Conservation (phyloP, 768 basidiomycete species). For the Lenzites betulinus region DNA sequence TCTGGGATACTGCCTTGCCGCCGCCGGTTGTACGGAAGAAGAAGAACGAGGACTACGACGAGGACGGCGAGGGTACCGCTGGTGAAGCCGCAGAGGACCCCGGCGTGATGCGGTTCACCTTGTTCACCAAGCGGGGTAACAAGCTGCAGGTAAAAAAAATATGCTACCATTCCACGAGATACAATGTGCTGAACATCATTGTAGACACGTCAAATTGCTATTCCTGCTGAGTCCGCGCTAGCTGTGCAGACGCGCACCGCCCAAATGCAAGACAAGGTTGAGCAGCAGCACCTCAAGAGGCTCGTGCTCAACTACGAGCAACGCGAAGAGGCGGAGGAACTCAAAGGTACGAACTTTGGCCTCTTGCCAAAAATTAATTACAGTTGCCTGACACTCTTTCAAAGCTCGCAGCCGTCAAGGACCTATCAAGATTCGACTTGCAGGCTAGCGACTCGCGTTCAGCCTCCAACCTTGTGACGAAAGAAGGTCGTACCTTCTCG, state of each 20-base stretch:
- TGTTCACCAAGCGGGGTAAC: constrained; percentile 91
- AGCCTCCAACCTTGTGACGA: not conserved
- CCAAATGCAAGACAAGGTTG: constrained; percentile 91
- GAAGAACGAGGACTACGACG: constrained; percentile 59
- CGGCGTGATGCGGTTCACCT: constrained; percentile 84
- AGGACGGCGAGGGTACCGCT: constrained; percentile 35
- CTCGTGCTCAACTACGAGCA: constrained; percentile 91
- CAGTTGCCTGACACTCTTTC: constrained; percentile 46
- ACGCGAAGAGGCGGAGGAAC: constrained; percentile 81
- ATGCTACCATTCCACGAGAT: not conserved
- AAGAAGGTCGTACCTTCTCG: constrained; percentile 15
- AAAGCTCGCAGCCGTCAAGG: constrained; percentile 68
- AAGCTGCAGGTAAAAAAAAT: constrained; percentile 80
- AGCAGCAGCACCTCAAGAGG: constrained; percentile 96
- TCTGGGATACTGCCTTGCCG: constrained; percentile 88
- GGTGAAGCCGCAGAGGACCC: constrained; percentile 33
- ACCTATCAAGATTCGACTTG: constrained; percentile 77
- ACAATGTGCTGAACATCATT: not conserved
- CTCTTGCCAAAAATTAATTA: not conserved
- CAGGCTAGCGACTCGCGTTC: constrained; percentile 49
- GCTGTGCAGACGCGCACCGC: constrained; percentile 91
- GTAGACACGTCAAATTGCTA: constrained; percentile 83
- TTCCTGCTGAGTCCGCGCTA: constrained; percentile 84
- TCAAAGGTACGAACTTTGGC: constrained; percentile 57
- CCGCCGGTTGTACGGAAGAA: constrained; percentile 68